Evolutionary conservation across 345 rosid species (phyloP).

Genomic region (Citrus trifoliata): DNA sequence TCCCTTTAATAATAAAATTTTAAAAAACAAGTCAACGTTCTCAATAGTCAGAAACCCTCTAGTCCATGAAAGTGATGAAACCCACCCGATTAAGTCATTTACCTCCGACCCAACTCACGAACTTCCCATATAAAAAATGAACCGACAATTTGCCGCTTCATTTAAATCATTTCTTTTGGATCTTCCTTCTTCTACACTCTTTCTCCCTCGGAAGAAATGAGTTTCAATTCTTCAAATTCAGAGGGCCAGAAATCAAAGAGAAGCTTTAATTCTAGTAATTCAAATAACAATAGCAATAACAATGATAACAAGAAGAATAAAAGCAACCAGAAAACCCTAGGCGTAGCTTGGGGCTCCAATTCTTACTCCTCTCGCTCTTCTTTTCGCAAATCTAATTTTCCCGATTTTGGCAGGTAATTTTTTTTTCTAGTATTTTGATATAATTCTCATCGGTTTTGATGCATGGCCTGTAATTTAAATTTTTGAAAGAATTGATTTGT

Average conservation of each 20-base stretch:
- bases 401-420: slow-evolving; percentile 71
- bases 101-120: neutral
- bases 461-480: neutral
- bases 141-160: slow-evolving; percentile 19
- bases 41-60: no score
- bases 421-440: neutral
- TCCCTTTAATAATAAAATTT: no score
- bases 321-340: slow-evolving; percentile 83
- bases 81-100: no score
- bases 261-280: slow-evolving; percentile 46
- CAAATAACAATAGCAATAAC: slow-evolving; percentile 25
- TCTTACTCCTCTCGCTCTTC: slow-evolving; percentile 74
- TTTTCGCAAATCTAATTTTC: slow-evolving; percentile 65
- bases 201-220: slow-evolving; percentile 29
- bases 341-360: slow-evolving; percentile 84
- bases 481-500: no score
- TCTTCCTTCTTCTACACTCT: slow-evolving; percentile 26
- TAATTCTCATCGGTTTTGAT: neutral
- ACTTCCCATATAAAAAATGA: neutral
- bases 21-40: no score
- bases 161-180: neutral
- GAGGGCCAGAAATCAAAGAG: slow-evolving; percentile 48
- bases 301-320: slow-evolving; percentile 35
- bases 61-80: no score
- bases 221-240: slow-evolving; percentile 34